Evolutionary conservation across 2,329 filamentous ascomycete species (phyloP), one percentile per base, ranked within the genome.

Genomic region (Fusarium albidum): DNA sequence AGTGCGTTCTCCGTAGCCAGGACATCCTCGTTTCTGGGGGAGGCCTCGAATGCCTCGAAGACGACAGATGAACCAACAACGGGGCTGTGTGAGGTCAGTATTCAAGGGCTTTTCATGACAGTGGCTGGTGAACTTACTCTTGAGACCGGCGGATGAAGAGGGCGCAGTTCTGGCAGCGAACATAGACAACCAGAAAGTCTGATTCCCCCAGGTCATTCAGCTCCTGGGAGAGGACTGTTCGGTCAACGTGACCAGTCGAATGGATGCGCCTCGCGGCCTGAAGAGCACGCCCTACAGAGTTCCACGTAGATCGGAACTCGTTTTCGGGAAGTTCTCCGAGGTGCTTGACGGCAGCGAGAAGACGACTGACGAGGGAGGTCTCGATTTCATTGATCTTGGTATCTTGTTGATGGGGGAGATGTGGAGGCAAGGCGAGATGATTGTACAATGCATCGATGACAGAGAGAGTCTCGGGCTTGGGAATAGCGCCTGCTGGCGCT

Each of bases 11-110:
- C 69, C 0, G 82, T 69, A 1, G 77, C 75, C 3, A 88, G 72
- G 1, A 87, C 81, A 12, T 77, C 70, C 35, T 82, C 74, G 1
- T 81, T 82, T 1, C 66, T 65, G 0, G 87, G 74, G 0, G 85
- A 86, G 0, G 81, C 75, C 65, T 90, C 86, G 49, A 89, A 89
- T 0, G 76, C 76, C 66, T 90, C 86, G 39, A 49, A 84, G 14
- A 60, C 80, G 57, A 61, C 57, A 15, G 37, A 71, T 25, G 15
- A 60, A 37, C 59, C 64, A 47, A 65, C 52, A 1, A 62, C 60
- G n/a, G 57, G 32, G 10, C 69, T 70, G n/a, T 2, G 10, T 17
- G 9, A 34, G 17, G 50, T 57, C 17, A 57, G 41, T 14, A 29
- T n/a, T 21, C 12, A 2, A 5, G 27, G 8, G 2, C 6, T 10